A percentile compares a stretch with the other conserved stretches of the same genome.
phyloP scores from a whole-genome alignment of 2,329 filamentous ascomycete species.

The Ceratocystis smalleyi region DNA sequence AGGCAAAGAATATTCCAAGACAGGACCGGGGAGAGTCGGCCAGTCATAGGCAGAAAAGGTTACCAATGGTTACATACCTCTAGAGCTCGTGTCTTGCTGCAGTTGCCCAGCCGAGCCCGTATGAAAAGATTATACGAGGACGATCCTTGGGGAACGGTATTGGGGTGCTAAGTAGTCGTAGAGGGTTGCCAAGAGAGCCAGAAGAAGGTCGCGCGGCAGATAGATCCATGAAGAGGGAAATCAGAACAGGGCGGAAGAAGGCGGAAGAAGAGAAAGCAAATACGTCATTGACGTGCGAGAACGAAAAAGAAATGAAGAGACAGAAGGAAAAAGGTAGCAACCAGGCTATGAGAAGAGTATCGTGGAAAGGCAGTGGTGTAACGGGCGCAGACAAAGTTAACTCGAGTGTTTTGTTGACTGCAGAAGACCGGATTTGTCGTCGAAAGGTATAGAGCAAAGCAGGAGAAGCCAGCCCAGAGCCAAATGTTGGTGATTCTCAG shows the following conservation, averaged over 20 bases:
- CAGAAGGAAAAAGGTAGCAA: conserved; percentile 4
- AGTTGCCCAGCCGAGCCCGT: background rate
- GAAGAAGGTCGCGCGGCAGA: background rate
- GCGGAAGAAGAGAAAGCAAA: background rate
- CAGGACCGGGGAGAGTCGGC: background rate
- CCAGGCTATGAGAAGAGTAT: conserved; percentile 7
- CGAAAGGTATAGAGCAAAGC: background rate
- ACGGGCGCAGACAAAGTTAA: background rate
- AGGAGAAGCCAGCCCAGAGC: background rate
- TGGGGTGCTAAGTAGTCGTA: background rate
- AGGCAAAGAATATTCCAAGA: background rate
- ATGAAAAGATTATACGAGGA: background rate
- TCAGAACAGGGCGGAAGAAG: background rate
- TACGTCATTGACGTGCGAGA: background rate
- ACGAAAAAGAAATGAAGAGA: background rate
- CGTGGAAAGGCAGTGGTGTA: background rate
- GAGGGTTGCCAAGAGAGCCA: background rate
- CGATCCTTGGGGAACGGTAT: background rate
- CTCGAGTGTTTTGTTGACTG: background rate
- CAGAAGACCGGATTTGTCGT: background rate
- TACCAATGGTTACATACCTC: background rate
- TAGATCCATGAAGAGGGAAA: conserved; percentile 1
- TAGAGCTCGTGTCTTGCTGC: conserved; percentile 4
- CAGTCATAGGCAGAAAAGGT: background rate
- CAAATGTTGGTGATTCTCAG: background rate